phyloP scores from a whole-genome alignment of 164 flowering plant genomes.

The Vitis amurensis region DNA sequence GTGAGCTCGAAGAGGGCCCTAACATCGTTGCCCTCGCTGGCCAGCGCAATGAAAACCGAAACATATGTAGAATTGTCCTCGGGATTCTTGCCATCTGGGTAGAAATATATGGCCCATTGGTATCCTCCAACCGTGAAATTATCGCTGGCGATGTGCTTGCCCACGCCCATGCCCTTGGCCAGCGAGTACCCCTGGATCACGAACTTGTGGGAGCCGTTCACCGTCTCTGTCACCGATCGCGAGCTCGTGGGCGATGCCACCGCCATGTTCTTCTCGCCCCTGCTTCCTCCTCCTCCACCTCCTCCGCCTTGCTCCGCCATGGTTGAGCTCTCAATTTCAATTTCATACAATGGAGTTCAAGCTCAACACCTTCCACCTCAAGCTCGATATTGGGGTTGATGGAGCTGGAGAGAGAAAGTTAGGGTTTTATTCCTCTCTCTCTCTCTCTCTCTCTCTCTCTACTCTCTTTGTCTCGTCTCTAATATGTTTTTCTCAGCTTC shows the following conservation, averaged over 20 bases:
- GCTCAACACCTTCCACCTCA: too few species aligned
- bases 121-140: slow-evolving; percentile 79
- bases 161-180: slow-evolving; percentile 90
- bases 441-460: too few species aligned
- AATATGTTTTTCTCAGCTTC: too few species aligned
- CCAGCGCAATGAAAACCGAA: slow-evolving; percentile 87
- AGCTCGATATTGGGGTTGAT: too few species aligned
- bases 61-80: slow-evolving; percentile 87
- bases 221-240: slow-evolving; percentile 58
- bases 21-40: slow-evolving; percentile 85
- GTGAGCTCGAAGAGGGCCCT: slow-evolving; percentile 78
- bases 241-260: slow-evolving; percentile 61
- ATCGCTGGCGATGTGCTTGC: slow-evolving; percentile 87
- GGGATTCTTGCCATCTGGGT: slow-evolving; percentile 78
- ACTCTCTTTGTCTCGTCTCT: too few species aligned
- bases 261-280: too few species aligned
- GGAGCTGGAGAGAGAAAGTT: too few species aligned
- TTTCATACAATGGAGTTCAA: too few species aligned
- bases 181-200: slow-evolving; percentile 79
- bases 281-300: too few species aligned
- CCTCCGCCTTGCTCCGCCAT: too few species aligned
- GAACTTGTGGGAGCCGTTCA: slow-evolving; percentile 84
- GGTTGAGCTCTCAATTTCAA: too few species aligned
- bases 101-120: slow-evolving; percentile 80
- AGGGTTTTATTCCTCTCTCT: too few species aligned